Conservation (phyloP, 345 rosid genomes). For the Streptanthus diversifolius region DNA sequence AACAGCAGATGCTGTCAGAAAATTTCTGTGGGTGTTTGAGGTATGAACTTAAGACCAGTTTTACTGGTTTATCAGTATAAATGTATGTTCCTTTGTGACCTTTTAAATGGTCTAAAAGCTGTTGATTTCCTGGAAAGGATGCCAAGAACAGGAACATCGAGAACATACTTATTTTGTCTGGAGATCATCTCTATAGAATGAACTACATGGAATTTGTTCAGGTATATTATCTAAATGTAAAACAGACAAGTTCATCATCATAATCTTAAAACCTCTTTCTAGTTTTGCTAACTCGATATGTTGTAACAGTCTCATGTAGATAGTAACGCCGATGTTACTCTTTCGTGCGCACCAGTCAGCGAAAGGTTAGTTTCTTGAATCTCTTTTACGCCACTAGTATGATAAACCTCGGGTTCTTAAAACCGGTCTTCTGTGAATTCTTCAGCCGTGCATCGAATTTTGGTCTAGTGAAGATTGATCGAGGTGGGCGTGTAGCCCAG, state of each 20-base stretch:
- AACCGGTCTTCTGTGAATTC: background rate
- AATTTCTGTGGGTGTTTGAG: slow-evolving; percentile 80
- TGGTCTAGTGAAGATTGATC: slow-evolving; percentile 72
- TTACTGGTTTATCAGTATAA: background rate
- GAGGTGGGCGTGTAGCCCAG: slow-evolving; percentile 52
- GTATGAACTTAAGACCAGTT: slow-evolving; percentile 31
- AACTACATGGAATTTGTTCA: slow-evolving; percentile 86
- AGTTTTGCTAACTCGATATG: background rate
- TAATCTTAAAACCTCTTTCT: background rate
- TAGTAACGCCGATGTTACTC: slow-evolving; percentile 26
- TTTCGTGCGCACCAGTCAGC: slow-evolving; percentile 30
- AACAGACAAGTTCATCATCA: background rate
- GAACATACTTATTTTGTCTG: slow-evolving; percentile 76
- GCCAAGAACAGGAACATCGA: slow-evolving; percentile 71
- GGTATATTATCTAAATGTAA: slow-evolving; percentile 34
- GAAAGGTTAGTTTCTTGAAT: slow-evolving; percentile 25
- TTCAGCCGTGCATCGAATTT: slow-evolving; percentile 74
- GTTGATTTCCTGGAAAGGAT: slow-evolving; percentile 48
- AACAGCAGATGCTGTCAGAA: slow-evolving; percentile 93
- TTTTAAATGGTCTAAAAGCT: background rate
- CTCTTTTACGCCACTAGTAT: background rate
- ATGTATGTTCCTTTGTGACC: background rate
- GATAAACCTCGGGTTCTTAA: background rate
- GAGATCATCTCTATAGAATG: slow-evolving; percentile 92
- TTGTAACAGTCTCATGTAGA: slow-evolving; percentile 30